phyloP scores from a whole-genome alignment of 768 basidiomycete genomes.

The Coprinopsis strossmayeri region DNA sequence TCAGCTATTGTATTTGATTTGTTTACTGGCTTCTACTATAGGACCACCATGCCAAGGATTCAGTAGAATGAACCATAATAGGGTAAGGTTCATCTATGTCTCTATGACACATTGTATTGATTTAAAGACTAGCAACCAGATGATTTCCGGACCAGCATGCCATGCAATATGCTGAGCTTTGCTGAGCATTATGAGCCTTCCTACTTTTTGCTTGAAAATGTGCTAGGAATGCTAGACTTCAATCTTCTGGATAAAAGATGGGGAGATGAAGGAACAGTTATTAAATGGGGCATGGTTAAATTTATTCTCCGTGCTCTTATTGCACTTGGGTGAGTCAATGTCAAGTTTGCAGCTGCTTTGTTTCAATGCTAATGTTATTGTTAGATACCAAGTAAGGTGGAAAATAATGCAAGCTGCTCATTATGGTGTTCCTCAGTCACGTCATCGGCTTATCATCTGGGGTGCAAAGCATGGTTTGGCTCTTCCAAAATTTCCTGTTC shows the following conservation, averaged over 20 bases:
- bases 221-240: slow-evolving; percentile 51
- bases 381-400: slow-evolving; percentile 61
- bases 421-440: slow-evolving; percentile 68
- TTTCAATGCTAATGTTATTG: not conserved
- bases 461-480: slow-evolving; percentile 51
- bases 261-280: slow-evolving; percentile 20
- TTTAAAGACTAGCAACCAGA: not conserved
- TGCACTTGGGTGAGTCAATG: slow-evolving; percentile 48
- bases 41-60: slow-evolving; percentile 78
- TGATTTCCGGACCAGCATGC: slow-evolving; percentile 45
- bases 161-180: slow-evolving; percentile 65
- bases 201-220: slow-evolving; percentile 72
- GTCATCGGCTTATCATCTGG: slow-evolving; percentile 63
- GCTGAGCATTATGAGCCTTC: slow-evolving; percentile 58
- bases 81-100: slow-evolving; percentile 29
- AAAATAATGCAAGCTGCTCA: slow-evolving; percentile 63
- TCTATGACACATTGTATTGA: no score
- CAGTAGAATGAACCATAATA: slow-evolving; percentile 54
- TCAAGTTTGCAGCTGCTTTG: slow-evolving; percentile 1
- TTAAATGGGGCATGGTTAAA: slow-evolving; percentile 58
- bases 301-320: slow-evolving; percentile 54
- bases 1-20: no score
- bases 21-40: no score
- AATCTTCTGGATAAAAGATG: slow-evolving; percentile 33
- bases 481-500: slow-evolving; percentile 59